Evolutionary conservation across 2,329 filamentous ascomycete species (phyloP).

Genomic region (Pseudocercospora pini-densiflorae): DNA sequence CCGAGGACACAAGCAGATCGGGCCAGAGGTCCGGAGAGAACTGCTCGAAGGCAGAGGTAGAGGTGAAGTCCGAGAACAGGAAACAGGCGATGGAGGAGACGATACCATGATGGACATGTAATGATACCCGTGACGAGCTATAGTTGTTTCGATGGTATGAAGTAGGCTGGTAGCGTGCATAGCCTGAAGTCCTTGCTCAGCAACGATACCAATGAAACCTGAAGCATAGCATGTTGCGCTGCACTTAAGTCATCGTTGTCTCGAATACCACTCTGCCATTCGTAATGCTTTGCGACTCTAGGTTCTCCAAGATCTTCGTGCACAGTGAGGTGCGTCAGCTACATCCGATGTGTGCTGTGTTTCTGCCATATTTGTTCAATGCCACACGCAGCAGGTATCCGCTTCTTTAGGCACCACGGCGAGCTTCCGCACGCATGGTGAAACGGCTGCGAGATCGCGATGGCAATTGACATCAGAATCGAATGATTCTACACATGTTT

Average conservation of each 20-base stretch:
- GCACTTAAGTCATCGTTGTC: neutral
- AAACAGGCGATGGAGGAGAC: slow-evolving; percentile 67
- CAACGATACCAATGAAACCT: neutral
- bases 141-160: neutral
- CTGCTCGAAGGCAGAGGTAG: slow-evolving; percentile 85
- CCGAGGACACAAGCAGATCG: slow-evolving; percentile 85
- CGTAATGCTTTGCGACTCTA: too few species aligned
- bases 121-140: neutral
- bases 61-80: slow-evolving; percentile 70
- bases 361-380: too few species aligned
- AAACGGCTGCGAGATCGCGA: neutral
- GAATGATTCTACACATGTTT: slow-evolving; percentile 2
- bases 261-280: neutral
- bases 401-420: neutral
- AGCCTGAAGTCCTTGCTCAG: neutral
- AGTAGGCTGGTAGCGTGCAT: neutral
- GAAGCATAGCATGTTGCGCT: neutral
- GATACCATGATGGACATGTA: slow-evolving; percentile 78
- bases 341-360: too few species aligned
- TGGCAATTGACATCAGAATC: slow-evolving; percentile 9
- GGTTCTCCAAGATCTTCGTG: too few species aligned
- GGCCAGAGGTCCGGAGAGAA: slow-evolving; percentile 88
- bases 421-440: neutral
- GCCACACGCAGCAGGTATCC: slow-evolving; percentile 1
- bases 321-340: too few species aligned